Evolutionary conservation across 352 stramenopile genomes (phyloP).

Genomic region (Globisporangium perplexum): DNA sequence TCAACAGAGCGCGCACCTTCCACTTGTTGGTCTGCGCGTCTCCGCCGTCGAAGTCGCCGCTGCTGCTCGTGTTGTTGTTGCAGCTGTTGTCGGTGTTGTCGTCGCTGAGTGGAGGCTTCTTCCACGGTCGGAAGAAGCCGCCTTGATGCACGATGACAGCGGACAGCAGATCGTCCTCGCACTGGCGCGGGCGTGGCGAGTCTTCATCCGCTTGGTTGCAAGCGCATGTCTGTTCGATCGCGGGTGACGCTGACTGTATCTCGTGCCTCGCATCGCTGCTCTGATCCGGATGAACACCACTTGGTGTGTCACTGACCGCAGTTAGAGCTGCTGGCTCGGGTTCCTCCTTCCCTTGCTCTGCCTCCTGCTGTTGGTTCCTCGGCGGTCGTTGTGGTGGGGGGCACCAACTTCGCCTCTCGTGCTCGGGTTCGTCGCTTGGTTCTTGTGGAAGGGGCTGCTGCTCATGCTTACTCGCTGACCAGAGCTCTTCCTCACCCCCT

Average conservation of each 20-base stretch:
- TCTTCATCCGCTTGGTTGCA: constrained; percentile 9
- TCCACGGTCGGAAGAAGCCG: constrained; percentile 58
- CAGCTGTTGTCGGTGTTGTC: constrained; percentile 17
- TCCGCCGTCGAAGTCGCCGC: constrained; percentile 1
- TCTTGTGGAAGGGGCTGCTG: neutral
- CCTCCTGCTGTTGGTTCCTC: constrained; percentile 24
- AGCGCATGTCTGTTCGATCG: neutral
- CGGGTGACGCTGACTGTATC: neutral
- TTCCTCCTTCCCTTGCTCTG: constrained; percentile 1
- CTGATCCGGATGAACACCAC: neutral
- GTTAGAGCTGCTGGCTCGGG: too few species aligned
- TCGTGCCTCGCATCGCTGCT: neutral
- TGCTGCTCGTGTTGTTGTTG: constrained; percentile 4
- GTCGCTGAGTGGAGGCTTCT: constrained; percentile 20
- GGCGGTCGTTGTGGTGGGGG: neutral
- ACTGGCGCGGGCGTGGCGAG: constrained; percentile 17
- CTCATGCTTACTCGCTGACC: neutral
- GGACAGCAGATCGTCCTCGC: constrained; percentile 13
- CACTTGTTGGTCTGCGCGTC: constrained; percentile 47
- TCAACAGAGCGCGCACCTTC: constrained; percentile 59
- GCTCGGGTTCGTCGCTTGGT: neutral
- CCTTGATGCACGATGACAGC: constrained; percentile 10
- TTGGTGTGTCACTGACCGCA: neutral
- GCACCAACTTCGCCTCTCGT: constrained; percentile 1
- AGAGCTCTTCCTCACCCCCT: neutral